These are phyloP conservation scores for Kurtzmaniella quercitrusa DNA, from an alignment of 1,139 yeast genomes.

Conservation along the genomic window DNA sequence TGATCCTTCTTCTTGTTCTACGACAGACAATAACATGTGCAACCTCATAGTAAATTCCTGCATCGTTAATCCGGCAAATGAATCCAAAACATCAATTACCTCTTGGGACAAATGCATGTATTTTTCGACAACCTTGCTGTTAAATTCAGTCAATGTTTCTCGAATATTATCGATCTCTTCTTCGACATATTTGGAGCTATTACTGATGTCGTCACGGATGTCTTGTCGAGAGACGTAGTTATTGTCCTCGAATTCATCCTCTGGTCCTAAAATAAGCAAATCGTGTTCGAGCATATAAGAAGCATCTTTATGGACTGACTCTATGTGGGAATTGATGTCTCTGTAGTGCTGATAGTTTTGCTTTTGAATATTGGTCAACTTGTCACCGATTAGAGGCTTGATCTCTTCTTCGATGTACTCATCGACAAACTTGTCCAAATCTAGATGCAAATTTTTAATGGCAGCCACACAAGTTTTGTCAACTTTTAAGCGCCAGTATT, in stretches of 20 bases:
- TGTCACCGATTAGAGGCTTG: conserved; percentile 34
- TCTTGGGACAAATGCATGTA: conserved; percentile 48
- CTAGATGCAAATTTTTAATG: conserved; percentile 32
- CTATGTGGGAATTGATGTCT: conserved; percentile 41
- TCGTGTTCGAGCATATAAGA: conserved; percentile 40
- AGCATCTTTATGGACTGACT: conserved; percentile 46
- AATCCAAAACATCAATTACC: conserved; percentile 63
- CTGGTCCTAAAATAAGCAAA: conserved; percentile 19
- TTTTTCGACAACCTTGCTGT: conserved; percentile 25
- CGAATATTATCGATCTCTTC: conserved; percentile 30
- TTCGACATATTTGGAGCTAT: conserved; percentile 33
- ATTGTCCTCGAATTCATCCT: conserved; percentile 25
- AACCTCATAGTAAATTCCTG: conserved; percentile 47
- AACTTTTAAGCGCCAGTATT: conserved; percentile 33
- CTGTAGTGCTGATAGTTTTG: conserved; percentile 42
- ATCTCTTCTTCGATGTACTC: conserved; percentile 24
- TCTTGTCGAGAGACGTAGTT: conserved; percentile 49
- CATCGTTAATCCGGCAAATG: conserved; percentile 65
- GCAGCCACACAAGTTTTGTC: conserved; percentile 43
- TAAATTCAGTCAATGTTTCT: conserved; percentile 30
- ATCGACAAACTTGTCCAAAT: conserved; percentile 35
- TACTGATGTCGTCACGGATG: conserved; percentile 49
- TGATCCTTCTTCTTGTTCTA: conserved; percentile 18
- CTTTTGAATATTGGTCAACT: conserved; percentile 40
- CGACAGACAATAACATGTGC: conserved; percentile 25